phyloP scores from a whole-genome alignment of 78 protist species.

The Dictyostelium intermedium region DNA sequence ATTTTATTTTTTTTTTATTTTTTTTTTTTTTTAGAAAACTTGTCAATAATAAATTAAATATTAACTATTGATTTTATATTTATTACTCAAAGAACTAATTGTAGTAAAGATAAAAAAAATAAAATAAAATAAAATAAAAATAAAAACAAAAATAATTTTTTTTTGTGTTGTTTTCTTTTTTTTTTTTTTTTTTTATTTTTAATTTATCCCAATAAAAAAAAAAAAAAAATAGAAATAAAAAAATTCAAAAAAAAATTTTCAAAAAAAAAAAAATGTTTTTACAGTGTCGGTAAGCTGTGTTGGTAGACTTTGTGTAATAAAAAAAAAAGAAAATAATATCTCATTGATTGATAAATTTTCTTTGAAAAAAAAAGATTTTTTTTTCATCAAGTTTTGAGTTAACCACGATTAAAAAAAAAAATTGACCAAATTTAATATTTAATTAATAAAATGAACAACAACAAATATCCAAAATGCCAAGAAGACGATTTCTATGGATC shows the following conservation, averaged over 20 bases:
- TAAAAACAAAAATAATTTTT: neutral
- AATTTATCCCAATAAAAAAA: neutral
- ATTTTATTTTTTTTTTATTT: too few relatives aligned
- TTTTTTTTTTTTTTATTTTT: neutral
- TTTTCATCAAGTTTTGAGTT: neutral
- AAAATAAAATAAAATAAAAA: neutral
- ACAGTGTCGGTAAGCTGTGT: too few relatives aligned
- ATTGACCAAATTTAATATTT: too few relatives aligned
- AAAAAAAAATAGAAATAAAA: too few relatives aligned
- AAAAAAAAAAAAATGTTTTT: too few relatives aligned
- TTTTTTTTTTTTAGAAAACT: neutral
- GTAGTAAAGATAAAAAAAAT: neutral
- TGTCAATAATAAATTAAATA: neutral
- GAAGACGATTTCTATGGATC: conserved; percentile 65
- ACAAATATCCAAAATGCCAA: neutral
- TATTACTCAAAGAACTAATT: neutral
- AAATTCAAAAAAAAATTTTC: too few relatives aligned
- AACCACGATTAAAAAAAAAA: neutral
- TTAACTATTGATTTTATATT: neutral
- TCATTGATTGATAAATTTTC: neutral
- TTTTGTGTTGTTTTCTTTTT: neutral
- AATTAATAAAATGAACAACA: neutral
- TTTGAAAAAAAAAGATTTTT: neutral
- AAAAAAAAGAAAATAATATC: neutral
- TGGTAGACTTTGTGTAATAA: too few relatives aligned